Percentiles rank a stretch among this genome's conserved stretches.
These are phyloP conservation scores for Amyloporia xantha DNA, from an alignment of 768 basidiomycete genomes.

Conservation along the genomic window DNA sequence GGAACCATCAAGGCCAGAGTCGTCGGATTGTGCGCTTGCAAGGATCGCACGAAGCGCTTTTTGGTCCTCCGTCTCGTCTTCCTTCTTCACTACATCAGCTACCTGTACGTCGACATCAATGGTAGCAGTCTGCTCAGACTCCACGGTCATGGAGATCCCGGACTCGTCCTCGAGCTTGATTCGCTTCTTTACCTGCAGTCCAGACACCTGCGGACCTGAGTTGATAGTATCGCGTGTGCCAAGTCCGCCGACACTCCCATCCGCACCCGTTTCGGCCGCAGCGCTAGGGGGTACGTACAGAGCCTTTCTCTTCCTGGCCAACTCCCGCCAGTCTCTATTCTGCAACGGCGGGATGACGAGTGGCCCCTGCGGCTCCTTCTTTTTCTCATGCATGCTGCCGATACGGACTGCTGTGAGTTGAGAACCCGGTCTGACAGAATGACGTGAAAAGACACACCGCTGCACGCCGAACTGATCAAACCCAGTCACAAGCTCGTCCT, in stretches of 20 bases:
- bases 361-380: constrained; percentile 45
- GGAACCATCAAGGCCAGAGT: constrained; percentile 29
- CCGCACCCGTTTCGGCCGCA: constrained; percentile 46
- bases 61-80: constrained; percentile 68
- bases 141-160: constrained; percentile 3
- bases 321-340: constrained; percentile 87
- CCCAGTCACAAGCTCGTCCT: constrained; percentile 66
- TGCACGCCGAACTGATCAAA: constrained; percentile 70
- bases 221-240: constrained; percentile 74
- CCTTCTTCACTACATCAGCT: constrained; percentile 23
- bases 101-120: constrained; percentile 27
- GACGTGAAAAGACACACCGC: constrained; percentile 62
- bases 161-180: constrained; percentile 17
- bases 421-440: constrained; percentile 25
- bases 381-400: constrained; percentile 39
- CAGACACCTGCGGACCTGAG: constrained; percentile 62
- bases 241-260: constrained; percentile 73
- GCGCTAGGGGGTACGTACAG: constrained; percentile 65
- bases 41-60: constrained; percentile 76
- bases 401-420: constrained; percentile 64
- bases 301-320: constrained; percentile 59
- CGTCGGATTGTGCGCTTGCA: constrained; percentile 40
- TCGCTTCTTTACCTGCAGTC: constrained; percentile 49
- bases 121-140: constrained; percentile 15
- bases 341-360: constrained; percentile 82